A percentile compares a stretch with the other conserved stretches of the same genome.
Evolutionary conservation across 345 rosid species (phyloP).

Genomic region (Euclidium syriacum): DNA sequence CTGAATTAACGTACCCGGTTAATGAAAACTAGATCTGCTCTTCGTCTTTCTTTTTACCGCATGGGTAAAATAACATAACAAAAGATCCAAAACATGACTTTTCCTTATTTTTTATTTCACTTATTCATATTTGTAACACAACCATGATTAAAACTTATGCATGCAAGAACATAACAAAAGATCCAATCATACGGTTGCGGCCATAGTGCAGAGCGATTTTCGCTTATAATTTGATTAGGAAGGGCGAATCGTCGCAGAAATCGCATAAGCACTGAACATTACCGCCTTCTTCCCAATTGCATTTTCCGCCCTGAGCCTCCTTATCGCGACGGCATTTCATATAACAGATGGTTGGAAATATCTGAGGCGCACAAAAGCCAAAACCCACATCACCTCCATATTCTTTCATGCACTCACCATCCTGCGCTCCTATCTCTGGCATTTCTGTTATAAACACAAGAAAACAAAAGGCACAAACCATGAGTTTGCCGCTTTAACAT

Average conservation of each 20-base stretch:
- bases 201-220: neutral
- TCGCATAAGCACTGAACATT: constrained; percentile 27
- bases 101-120: neutral
- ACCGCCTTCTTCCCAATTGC: neutral
- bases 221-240: neutral
- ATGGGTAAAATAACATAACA: too few relatives aligned
- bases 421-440: constrained; percentile 18
- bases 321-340: constrained; percentile 20
- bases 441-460: constrained; percentile 4
- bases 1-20: too few relatives aligned
- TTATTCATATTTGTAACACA: neutral
- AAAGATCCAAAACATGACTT: too few relatives aligned
- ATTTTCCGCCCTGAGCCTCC: constrained; percentile 31
- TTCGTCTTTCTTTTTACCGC: too few relatives aligned
- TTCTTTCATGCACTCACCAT: constrained; percentile 16
- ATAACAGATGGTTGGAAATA: constrained; percentile 21
- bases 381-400: constrained; percentile 32
- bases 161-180: neutral
- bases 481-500: neutral
- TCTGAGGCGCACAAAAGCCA: constrained; percentile 18
- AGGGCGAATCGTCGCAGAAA: constrained; percentile 18
- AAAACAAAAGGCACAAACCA: neutral
- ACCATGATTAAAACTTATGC: too few relatives aligned
- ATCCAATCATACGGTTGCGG: neutral
- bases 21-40: too few relatives aligned